Evolutionary conservation across 1,284 basidiomycete genomes (phyloP), one percentile per base, ranked within the genome.

Genomic region (Sporisorium exsertum): DNA sequence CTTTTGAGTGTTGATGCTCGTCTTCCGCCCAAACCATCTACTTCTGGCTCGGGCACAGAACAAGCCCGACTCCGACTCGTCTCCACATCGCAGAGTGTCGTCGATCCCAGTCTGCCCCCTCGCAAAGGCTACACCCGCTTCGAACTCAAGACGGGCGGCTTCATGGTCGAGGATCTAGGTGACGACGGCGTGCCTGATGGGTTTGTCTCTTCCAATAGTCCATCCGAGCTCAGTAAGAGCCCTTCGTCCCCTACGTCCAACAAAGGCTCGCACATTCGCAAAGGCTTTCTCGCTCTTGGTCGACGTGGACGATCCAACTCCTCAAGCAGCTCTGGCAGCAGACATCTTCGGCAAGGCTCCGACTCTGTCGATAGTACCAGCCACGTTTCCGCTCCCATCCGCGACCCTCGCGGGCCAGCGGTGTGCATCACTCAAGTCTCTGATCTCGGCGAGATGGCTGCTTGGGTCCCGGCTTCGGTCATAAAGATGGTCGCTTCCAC

Each of bases 401-500:
- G 63, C 1, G 74, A 77, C 22, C 61, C 69, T 15, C 61, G 74
- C 4, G 74, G 74, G 2, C 58, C 70, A 15, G 79, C 72, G 5
- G 68, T 81, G 5, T 42, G 59, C 7, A 69, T 82, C 40, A 82
- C 81, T 3, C 81, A 82, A 57, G 67, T 82, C 22, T 78, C 75
- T 3, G 80, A 82, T 47, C 70, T 82, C 8, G 81, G 81, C 4
- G 72, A 78, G 32, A 71, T 78, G 59, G 79, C 81, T 1, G 70
- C 80, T 18, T 82, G 81, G 81, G 76, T 82, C 8, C 81, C 81
- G 0, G 59, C 78, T 4, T 74, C 72, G 9, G 76, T 81, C 29
- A 72, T 82, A 57, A 72, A 71, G 56, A 81, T 82, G 81, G 81
- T 82, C 43, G 80, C 79, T 2, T 68, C 64, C 2, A 80, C 81